Evolutionary conservation across 2,329 filamentous ascomycete genomes (phyloP).

Genomic region (Malbranchea cinnamomea): DNA sequence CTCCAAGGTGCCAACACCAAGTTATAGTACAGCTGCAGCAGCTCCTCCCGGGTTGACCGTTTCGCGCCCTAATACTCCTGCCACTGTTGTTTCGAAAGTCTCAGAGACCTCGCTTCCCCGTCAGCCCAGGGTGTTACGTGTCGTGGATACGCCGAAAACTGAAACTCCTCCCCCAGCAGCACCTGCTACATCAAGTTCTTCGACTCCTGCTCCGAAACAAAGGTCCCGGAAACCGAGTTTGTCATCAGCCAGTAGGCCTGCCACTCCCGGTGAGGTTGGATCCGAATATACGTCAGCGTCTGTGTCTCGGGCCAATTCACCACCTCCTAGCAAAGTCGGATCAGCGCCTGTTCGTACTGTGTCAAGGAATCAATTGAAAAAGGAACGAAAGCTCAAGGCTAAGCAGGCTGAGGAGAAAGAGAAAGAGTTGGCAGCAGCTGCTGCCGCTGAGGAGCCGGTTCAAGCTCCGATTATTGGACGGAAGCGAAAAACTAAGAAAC

Average conservation of each 20-base stretch:
- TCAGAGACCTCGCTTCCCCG: constrained; percentile 26
- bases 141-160: constrained; percentile 41
- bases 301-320: constrained; percentile 45
- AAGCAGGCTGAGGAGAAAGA: constrained; percentile 32
- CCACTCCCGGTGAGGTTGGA: constrained; percentile 43
- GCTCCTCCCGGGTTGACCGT: constrained; percentile 21
- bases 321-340: constrained; percentile 38
- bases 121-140: constrained; percentile 38
- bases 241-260: constrained; percentile 43
- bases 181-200: constrained; percentile 19
- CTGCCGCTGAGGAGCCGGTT: constrained; percentile 34
- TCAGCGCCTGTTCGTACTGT: constrained; percentile 44
- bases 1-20: constrained; percentile 14
- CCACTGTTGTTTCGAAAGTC: constrained; percentile 21
- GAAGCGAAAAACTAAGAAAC: constrained; percentile 44
- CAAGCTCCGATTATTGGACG: constrained; percentile 48
- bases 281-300: constrained; percentile 47
- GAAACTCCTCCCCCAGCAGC: constrained; percentile 24
- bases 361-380: constrained; percentile 49
- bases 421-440: constrained; percentile 19
- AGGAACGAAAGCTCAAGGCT: constrained; percentile 38
- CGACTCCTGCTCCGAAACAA: constrained; percentile 18
- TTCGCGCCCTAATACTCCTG: constrained; percentile 36
- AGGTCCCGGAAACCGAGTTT: constrained; percentile 27
- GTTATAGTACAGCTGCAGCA: constrained; percentile 13